Percentiles rank a stretch among this genome's conserved stretches.
These are phyloP conservation scores for Hevea brasiliensis DNA, from an alignment of 345 rosid species.

Conservation along the genomic window DNA sequence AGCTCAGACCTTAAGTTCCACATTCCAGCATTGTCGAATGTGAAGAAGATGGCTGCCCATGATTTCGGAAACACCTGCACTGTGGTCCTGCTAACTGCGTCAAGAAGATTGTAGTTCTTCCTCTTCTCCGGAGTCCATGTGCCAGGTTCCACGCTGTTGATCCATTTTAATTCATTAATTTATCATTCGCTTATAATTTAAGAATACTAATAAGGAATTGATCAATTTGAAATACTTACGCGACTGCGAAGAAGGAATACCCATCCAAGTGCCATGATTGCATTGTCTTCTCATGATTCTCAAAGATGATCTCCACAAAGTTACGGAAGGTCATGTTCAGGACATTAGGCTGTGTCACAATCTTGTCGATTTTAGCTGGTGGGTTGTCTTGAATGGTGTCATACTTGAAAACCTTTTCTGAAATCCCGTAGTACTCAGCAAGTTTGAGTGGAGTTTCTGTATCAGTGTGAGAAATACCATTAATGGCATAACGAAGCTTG, in stretches of 20 bases:
- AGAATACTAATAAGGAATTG: not conserved
- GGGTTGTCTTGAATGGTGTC: slow-evolving; percentile 23
- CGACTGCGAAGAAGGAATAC: slow-evolving; percentile 38
- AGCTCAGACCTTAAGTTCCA: slow-evolving; percentile 41
- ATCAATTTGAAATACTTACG: slow-evolving; percentile 19
- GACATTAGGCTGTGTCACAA: slow-evolving; percentile 25
- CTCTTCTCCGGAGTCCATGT: slow-evolving; percentile 39
- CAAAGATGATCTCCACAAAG: slow-evolving; percentile 34
- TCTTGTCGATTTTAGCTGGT: not conserved
- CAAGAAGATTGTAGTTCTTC: slow-evolving; percentile 34
- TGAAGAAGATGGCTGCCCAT: slow-evolving; percentile 38
- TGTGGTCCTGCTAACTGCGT: slow-evolving; percentile 42
- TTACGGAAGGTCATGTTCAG: slow-evolving; percentile 33
- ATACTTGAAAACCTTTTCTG: slow-evolving; percentile 38
- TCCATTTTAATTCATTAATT: not conserved
- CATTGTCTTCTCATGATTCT: slow-evolving; percentile 33
- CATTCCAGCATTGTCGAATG: slow-evolving; percentile 42
- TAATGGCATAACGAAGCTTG: slow-evolving; percentile 38
- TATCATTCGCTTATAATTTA: not conserved
- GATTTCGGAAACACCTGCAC: slow-evolving; percentile 40
- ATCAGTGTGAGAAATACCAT: slow-evolving; percentile 34
- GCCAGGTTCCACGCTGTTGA: slow-evolving; percentile 33
- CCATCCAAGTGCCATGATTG: slow-evolving; percentile 38
- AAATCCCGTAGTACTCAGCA: slow-evolving; percentile 31
- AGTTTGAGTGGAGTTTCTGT: slow-evolving; percentile 34